Evolutionary conservation across 2,329 filamentous ascomycete genomes (phyloP), one percentile per base, ranked within the genome.

Genomic region (Penicillium oxalicum): DNA sequence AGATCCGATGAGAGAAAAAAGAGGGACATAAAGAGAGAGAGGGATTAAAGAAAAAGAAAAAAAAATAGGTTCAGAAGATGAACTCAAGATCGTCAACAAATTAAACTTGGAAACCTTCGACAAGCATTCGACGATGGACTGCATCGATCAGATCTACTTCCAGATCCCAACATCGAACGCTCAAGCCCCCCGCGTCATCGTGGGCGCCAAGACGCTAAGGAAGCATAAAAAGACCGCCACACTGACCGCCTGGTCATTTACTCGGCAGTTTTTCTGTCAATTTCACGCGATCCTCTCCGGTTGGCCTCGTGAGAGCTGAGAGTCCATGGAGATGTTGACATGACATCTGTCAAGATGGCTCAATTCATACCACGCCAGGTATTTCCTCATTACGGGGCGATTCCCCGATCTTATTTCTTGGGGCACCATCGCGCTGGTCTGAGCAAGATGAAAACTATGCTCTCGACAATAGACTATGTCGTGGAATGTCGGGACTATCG

Each of bases 401-500:
- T 97, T 52, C 85, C 87, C 35, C 84, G 88, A 56, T 93, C 91
- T 50, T 98, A 97, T 73, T 98, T 88, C 73, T 79, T 97, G 40
- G 93, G 93, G 53, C 93, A 98, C 72, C 93, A 98, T 76, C 81
- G 82, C 52, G 80, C 87, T 8, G 93, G 88, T 12, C 77, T 95
- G 29, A 76, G 79, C 41, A 86, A 87, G 66, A 95, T 97, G 85
- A 87, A 88, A 66, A 81, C 81, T 35, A 78, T 87, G 65, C 79
- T 98, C 42, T 82, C 84, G 27, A 83, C 82, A 54, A 87, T 96
- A 61, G 87, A 91, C 62, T 82, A 97, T 38, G 82, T 98, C 46
- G 81, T 98, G 63, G 93, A 98, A 74, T 96, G 91, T 68, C 87
- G 93, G 63, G 93, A 98, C 74, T 90, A 90, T 66, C 85, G 93